Percentiles rank a stretch among this genome's conserved stretches.
Evolutionary conservation across 495 filamentous ascomycete genomes (phyloP).

Genomic region (Lophiotrema nucula): DNA sequence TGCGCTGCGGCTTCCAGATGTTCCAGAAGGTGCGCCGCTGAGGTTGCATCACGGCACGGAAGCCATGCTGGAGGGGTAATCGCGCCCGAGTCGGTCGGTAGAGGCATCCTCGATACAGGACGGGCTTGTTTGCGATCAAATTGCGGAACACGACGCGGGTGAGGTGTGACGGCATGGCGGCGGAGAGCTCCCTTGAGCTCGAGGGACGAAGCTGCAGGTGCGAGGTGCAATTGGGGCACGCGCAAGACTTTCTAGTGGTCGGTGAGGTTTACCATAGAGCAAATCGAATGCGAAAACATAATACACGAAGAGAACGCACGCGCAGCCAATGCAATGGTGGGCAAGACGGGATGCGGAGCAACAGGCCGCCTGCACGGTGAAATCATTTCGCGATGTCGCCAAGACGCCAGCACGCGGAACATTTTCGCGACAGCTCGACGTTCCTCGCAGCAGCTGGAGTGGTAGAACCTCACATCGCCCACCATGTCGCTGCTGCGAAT

Average conservation of each 20-base stretch:
- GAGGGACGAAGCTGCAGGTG: not conserved
- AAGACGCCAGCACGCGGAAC: not conserved
- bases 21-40: slow-evolving; percentile 57
- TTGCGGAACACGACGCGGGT: slow-evolving; percentile 70
- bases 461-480: too few relatives aligned
- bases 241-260: not conserved
- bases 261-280: slow-evolving; percentile 5
- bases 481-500: slow-evolving; percentile 7
- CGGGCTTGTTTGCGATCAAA: slow-evolving; percentile 64
- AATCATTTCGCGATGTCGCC: slow-evolving; percentile 1
- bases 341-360: too few relatives aligned
- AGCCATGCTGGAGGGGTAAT: slow-evolving; percentile 30
- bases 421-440: not conserved
- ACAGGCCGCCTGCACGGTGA: not conserved
- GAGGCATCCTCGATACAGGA: slow-evolving; percentile 46
- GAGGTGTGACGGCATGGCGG: slow-evolving; percentile 76
- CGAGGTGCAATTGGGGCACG: slow-evolving; percentile 17
- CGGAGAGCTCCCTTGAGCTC: not conserved
- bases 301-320: too few relatives aligned
- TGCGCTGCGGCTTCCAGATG: slow-evolving; percentile 55
- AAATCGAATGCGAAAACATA: slow-evolving; percentile 5
- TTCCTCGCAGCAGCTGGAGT: not conserved
- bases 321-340: too few relatives aligned
- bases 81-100: slow-evolving; percentile 26
- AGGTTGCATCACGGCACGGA: not conserved